These are phyloP conservation scores for Paramecium octaurelia DNA, from an alignment of 73 alveolate species.

Conservation along the genomic window DNA sequence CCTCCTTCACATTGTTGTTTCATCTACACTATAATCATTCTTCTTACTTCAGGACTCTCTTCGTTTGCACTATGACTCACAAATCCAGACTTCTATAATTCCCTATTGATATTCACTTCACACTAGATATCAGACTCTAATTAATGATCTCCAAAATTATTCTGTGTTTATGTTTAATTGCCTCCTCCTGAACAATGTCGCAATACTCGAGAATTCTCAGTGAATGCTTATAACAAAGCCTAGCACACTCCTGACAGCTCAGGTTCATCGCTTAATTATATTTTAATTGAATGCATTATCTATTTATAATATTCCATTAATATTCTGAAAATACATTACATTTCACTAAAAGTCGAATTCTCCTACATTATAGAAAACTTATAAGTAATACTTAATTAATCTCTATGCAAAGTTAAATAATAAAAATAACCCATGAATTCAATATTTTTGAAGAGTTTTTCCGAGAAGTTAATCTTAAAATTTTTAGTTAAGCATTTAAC, in stretches of 20 bases:
- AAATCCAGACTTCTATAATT: slow-evolving; percentile 67
- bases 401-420: no score
- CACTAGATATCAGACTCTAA: slow-evolving; percentile 62
- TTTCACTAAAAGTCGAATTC: background rate
- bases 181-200: slow-evolving; percentile 21
- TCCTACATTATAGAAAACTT: background rate
- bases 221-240: background rate
- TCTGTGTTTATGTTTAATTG: slow-evolving; percentile 34
- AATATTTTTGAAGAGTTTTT: no score
- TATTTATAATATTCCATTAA: background rate
- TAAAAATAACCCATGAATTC: no score
- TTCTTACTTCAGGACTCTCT: slow-evolving; percentile 63
- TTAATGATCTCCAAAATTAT: slow-evolving; percentile 64
- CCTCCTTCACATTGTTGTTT: slow-evolving; percentile 41
- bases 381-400: background rate
- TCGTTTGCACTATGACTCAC: slow-evolving; percentile 73
- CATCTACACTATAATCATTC: background rate
- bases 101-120: slow-evolving; percentile 20
- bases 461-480: no score
- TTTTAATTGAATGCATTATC: background rate
- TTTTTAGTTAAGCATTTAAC: no score
- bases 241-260: background rate
- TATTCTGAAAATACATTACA: background rate
- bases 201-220: background rate
- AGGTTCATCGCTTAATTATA: background rate